phyloP scores from a whole-genome alignment of 208 protist genomes.

The Trypanosoma conorhini region DNA sequence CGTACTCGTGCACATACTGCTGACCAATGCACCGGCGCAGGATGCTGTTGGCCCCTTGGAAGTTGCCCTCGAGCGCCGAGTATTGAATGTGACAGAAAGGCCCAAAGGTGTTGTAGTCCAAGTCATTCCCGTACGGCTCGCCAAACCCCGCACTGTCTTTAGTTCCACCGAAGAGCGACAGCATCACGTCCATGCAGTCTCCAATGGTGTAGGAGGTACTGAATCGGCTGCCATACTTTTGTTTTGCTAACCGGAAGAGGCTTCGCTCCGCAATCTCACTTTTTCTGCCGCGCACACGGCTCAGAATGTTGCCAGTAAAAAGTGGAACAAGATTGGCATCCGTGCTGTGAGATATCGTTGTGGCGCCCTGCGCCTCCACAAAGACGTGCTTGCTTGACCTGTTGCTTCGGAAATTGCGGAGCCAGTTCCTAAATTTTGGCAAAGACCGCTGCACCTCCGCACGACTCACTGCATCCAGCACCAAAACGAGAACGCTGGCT shows the following conservation, averaged over 20 bases:
- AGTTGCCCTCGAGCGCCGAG: constrained; percentile 42
- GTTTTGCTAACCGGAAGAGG: constrained; percentile 45
- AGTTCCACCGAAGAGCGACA: constrained; percentile 24
- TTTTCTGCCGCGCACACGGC: neutral
- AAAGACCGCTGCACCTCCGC: constrained; percentile 52
- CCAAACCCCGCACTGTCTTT: constrained; percentile 32
- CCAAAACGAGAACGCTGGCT: constrained; percentile 49
- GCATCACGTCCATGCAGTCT: constrained; percentile 49
- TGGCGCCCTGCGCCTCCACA: constrained; percentile 41
- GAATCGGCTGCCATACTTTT: constrained; percentile 36
- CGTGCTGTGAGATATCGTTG: constrained; percentile 45
- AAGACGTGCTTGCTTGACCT: constrained; percentile 29
- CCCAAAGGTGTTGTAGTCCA: constrained; percentile 56
- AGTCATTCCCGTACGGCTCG: constrained; percentile 5
- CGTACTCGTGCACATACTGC: constrained; percentile 50
- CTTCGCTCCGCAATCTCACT: constrained; percentile 15
- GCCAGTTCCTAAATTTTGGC: constrained; percentile 47
- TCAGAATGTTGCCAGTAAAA: constrained; percentile 21
- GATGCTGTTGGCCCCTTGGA: constrained; percentile 65
- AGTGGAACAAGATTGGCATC: constrained; percentile 40
- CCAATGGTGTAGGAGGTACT: constrained; percentile 38
- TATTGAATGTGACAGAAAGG: constrained; percentile 70
- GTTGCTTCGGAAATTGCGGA: constrained; percentile 38
- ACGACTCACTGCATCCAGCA: constrained; percentile 67
- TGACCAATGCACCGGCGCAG: constrained; percentile 52